Base-by-base conservation (phyloP, 768 basidiomycete genomes). In the Cyclocybe aegerita region DNA sequence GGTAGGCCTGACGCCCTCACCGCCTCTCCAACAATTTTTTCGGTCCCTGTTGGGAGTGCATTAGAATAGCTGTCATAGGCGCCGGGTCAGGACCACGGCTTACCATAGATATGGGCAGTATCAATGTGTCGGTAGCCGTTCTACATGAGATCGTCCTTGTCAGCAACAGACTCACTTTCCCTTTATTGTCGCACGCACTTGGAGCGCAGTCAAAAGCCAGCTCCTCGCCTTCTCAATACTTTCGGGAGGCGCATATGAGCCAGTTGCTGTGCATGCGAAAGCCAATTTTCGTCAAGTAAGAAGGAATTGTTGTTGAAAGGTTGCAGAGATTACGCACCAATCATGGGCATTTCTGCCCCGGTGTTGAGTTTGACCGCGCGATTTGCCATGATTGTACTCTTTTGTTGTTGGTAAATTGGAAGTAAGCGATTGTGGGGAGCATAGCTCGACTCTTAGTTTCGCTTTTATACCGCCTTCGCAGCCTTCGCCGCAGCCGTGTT, bases 1-100 rank as follows among this genome's bases (percentile, higher is more conserved):
- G 77, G 72, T 35, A 80, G 65, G 2, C 77, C 78, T 12, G 76
- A 79, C 8, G 65, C 73, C 37, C 68, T 70, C 48, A 83, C 66
- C 0, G 72, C 76, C 4, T 68, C 56, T 3, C 79, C 77, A n/a
- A 78, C 74, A 5, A 65, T 61, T 23, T 59, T 62, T 46, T 79
- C 78, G 5, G 75, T 79, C 9, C 51, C 61, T 62, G 36, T 23
- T 9, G 9, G 9, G 42, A 52, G 67, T 68, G 17, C 5, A 8
- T 11, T 43, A 9, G 30, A 16, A 9, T 38, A 10, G 33, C 39
- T 10, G 5, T n/a, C 17, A 4, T 12, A 30, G 10, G 9, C n/a
- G 9, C 16, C 7, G 6, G 8, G 8, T 29, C 9, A 11, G 3
- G 0, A 8, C 23, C 4, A 39, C 48, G 43, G 66, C 72, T 45